phyloP scores from a whole-genome alignment of 163 green algal species.

The Chlamydomonas reinhardtii region DNA sequence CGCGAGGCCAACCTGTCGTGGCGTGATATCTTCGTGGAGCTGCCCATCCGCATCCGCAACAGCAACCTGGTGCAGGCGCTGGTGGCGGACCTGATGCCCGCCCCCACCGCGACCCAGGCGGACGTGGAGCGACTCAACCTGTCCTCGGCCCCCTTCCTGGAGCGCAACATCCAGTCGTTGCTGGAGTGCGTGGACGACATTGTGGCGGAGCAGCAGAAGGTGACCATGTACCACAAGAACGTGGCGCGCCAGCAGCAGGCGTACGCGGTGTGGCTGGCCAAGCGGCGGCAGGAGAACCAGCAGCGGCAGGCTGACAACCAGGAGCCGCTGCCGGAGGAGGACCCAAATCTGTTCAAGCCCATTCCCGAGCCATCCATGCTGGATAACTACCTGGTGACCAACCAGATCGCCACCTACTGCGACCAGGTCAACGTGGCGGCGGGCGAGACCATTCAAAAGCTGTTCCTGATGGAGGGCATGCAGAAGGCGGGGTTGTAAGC shows the following conservation, averaged over 20 bases:
- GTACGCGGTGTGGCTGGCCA: conserved; percentile 84
- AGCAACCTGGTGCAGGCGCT: conserved; percentile 87
- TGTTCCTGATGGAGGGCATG: conserved; percentile 78
- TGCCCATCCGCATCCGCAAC: conserved; percentile 95
- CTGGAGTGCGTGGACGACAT: conserved; percentile 98
- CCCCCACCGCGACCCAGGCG: conserved; percentile 55
- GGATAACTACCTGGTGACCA: conserved; percentile 93
- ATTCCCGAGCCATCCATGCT: conserved; percentile 91
- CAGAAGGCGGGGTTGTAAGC: conserved; percentile 55
- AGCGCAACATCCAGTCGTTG: conserved; percentile 93
- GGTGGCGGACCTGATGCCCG: conserved; percentile 78
- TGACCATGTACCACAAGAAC: conserved; percentile 88
- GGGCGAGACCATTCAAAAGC: conserved; percentile 79
- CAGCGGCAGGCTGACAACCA: conserved; percentile 76
- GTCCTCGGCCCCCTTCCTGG: conserved; percentile 81
- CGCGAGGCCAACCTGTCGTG: conserved; percentile 82
- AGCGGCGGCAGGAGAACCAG: conserved; percentile 91
- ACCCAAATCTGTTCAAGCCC: conserved; percentile 91
- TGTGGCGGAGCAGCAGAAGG: conserved; percentile 90
- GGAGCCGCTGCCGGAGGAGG: conserved; percentile 97
- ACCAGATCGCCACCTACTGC: conserved; percentile 92
- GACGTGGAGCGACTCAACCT: conserved; percentile 91
- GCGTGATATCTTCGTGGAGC: conserved; percentile 96
- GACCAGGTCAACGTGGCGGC: conserved; percentile 80
- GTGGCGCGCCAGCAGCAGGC: conserved; percentile 87